Conservation (phyloP, 768 basidiomycete species). For the Suillus bovinus region DNA sequence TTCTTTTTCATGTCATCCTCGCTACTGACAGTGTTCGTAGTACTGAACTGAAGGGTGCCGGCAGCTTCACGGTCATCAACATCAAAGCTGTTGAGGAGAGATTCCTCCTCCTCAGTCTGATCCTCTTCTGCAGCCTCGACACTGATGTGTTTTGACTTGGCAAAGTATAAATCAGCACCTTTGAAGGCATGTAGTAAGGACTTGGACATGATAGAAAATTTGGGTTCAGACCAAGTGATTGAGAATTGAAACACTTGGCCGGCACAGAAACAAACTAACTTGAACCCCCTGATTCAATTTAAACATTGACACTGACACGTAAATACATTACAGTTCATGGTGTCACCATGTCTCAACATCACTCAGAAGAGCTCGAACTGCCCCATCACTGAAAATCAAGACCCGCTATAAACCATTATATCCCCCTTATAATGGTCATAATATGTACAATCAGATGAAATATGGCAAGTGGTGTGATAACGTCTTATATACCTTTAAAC, state of each 20-base stretch:
- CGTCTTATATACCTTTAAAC: no score
- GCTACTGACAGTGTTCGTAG: not conserved
- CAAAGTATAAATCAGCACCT: not conserved
- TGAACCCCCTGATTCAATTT: not conserved
- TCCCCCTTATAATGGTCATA: no score
- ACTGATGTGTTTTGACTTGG: slow-evolving; percentile 1
- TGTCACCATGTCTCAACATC: not conserved
- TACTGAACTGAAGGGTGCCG: not conserved
- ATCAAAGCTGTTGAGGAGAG: slow-evolving; percentile 10
- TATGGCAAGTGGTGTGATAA: no score
- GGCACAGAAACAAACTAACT: not conserved
- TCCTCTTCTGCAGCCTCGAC: slow-evolving; percentile 5
- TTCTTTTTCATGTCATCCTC: not conserved
- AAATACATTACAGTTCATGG: not conserved
- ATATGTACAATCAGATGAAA: no score
- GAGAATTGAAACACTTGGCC: not conserved
- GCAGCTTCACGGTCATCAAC: slow-evolving; percentile 1
- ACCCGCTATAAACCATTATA: no score
- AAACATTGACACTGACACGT: not conserved
- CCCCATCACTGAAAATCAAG: not conserved
- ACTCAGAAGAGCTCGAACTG: not conserved
- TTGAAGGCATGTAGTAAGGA: not conserved
- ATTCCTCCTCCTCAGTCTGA: slow-evolving; percentile 7
- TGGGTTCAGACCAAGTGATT: not conserved
- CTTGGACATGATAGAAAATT: not conserved